Evolutionary conservation across 305 asterid genomes (phyloP).

Genomic region (Fraxinus sp.): DNA sequence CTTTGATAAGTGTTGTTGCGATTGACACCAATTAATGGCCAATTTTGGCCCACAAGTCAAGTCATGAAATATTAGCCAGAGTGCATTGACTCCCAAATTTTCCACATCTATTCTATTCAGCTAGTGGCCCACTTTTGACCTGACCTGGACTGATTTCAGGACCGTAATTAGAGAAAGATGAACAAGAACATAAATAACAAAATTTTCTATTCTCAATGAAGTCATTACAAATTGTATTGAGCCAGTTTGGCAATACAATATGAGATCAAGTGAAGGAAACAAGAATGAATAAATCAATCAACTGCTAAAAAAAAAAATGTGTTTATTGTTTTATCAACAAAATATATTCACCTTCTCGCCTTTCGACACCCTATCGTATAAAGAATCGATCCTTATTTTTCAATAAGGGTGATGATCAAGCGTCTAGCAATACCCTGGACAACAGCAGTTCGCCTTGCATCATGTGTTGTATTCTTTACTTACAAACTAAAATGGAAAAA

Average conservation of each 20-base stretch:
- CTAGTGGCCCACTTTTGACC: background rate
- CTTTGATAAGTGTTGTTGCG: background rate
- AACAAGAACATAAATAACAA: background rate
- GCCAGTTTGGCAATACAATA: background rate
- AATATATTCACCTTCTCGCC: background rate
- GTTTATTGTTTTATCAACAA: background rate
- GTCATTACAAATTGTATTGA: background rate
- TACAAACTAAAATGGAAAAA: background rate
- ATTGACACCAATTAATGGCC: background rate
- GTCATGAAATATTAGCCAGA: background rate
- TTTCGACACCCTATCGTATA: background rate
- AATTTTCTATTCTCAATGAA: background rate
- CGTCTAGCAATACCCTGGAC: background rate
- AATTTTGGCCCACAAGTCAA: background rate
- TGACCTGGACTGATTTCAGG: background rate
- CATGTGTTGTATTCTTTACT: background rate
- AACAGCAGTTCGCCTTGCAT: background rate
- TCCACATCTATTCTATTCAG: background rate
- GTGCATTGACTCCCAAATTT: background rate
- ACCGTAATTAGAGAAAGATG: background rate
- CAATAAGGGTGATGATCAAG: background rate
- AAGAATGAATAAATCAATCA: background rate
- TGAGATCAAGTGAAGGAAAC: background rate
- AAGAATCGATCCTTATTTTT: background rate
- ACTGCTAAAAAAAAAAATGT: background rate